Percentiles rank a stretch among this genome's conserved stretches.
phyloP scores from a whole-genome alignment of 192 early-diverging fungal species.

The Entomortierella parvispora region DNA sequence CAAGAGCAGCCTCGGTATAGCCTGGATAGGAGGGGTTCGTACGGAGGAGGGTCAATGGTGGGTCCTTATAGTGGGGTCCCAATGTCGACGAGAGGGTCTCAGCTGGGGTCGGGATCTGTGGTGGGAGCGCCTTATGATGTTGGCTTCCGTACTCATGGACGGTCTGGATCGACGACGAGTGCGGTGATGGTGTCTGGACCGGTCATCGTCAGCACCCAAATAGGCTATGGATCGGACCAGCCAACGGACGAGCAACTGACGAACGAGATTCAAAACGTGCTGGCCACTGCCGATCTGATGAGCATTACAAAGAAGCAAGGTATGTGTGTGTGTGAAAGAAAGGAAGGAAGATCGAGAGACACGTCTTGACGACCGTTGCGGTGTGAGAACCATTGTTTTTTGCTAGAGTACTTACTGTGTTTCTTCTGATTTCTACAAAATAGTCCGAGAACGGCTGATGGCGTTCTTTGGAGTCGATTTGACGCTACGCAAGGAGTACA shows the following conservation, averaged over 20 bases:
- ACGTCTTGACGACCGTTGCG: too few species aligned
- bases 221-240: conserved; percentile 28
- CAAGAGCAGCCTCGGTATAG: not conserved
- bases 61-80: conserved; percentile 7
- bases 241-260: conserved; percentile 78
- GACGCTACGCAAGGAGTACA: conserved; percentile 82
- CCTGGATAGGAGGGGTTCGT: not conserved
- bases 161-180: conserved; percentile 27
- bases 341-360: too few species aligned
- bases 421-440: conserved; percentile 17
- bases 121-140: conserved; percentile 18
- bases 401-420: not conserved
- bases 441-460: conserved; percentile 91
- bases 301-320: conserved; percentile 98
- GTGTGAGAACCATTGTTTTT: not conserved
- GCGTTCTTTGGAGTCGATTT: conserved; percentile 85
- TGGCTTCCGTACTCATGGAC: conserved; percentile 16
- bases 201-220: not conserved
- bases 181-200: not conserved
- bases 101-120: conserved; percentile 25
- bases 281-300: conserved; percentile 93
- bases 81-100: conserved; percentile 23
- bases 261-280: conserved; percentile 76
- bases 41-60: not conserved
- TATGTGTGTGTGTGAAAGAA: too few species aligned